These are phyloP conservation scores for Colletotrichum simmondsii DNA, from an alignment of 2,329 filamentous ascomycete genomes.

Conservation along the genomic window DNA sequence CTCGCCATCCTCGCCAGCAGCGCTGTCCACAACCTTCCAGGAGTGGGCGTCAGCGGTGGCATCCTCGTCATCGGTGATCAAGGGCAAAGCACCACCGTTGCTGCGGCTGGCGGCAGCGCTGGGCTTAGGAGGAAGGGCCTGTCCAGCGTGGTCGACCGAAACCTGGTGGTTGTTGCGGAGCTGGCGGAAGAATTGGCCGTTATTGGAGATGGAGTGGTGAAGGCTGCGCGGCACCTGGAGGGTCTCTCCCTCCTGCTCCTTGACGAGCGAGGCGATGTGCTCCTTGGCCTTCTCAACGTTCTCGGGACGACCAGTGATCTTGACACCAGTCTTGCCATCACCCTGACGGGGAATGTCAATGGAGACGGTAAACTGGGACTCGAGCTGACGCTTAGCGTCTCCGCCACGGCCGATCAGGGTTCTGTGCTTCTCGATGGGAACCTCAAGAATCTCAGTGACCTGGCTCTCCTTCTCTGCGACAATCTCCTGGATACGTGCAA, in stretches of 20 bases:
- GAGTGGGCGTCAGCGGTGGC: conserved; percentile 75
- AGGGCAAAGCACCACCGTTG: conserved; percentile 76
- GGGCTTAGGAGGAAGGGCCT: conserved; percentile 78
- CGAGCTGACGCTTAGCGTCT: conserved; percentile 85
- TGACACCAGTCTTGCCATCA: conserved; percentile 84
- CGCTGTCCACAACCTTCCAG: conserved; percentile 81
- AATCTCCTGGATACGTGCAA: conserved; percentile 82
- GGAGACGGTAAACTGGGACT: conserved; percentile 85
- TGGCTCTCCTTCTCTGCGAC: conserved; percentile 88
- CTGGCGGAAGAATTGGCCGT: conserved; percentile 92
- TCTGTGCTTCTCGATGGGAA: conserved; percentile 90
- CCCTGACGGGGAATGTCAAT: conserved; percentile 94
- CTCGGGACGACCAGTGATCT: conserved; percentile 81
- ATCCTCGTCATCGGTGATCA: conserved; percentile 89
- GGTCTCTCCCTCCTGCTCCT: conserved; percentile 89
- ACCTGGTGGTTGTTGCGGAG: conserved; percentile 88
- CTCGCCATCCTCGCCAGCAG: conserved; percentile 71
- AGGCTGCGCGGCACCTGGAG: conserved; percentile 84
- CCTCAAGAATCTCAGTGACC: conserved; percentile 80
- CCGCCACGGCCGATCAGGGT: conserved; percentile 92
- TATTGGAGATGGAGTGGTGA: conserved; percentile 88
- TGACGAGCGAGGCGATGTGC: conserved; percentile 82
- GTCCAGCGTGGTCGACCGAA: conserved; percentile 89
- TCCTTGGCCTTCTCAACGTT: conserved; percentile 88
- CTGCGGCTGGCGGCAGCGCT: conserved; percentile 57